A percentile compares a stretch with the other conserved stretches of the same genome.
Conservation (phyloP, 108 stramenopile species). For the Conticribra guillardii region DNA sequence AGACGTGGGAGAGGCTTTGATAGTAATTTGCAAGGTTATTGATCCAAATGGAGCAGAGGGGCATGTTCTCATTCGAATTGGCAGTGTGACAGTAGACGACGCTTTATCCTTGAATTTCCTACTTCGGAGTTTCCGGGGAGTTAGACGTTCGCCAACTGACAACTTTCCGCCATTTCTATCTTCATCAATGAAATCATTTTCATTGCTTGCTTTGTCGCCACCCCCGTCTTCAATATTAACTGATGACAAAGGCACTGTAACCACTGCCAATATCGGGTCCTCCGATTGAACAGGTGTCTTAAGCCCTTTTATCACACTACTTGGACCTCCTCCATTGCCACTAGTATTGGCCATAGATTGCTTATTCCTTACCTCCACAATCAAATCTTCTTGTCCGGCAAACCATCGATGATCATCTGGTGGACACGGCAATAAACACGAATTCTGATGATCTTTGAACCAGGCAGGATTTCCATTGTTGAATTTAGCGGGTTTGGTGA, state of each 20-base stretch:
- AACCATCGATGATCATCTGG: slow-evolving; percentile 45
- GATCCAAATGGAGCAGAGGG: slow-evolving; percentile 34
- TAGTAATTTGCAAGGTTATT: slow-evolving; percentile 38
- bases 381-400: slow-evolving; percentile 46
- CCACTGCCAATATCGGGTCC: slow-evolving; percentile 41
- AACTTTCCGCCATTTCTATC: neutral
- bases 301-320: neutral
- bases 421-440: slow-evolving; percentile 43
- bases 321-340: slow-evolving; percentile 4
- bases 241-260: slow-evolving; percentile 40
- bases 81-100: slow-evolving; percentile 37
- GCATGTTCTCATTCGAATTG: slow-evolving; percentile 40
- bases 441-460: slow-evolving; percentile 35
- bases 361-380: slow-evolving; percentile 43
- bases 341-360: neutral
- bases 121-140: neutral
- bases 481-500: slow-evolving; percentile 29
- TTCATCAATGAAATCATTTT: neutral
- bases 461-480: slow-evolving; percentile 33
- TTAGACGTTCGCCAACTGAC: neutral
- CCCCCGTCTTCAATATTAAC: slow-evolving; percentile 41
- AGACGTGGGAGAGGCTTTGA: slow-evolving; percentile 19
- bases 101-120: slow-evolving; percentile 17
- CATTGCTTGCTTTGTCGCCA: neutral
- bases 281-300: neutral